phyloP scores from a whole-genome alignment of 257 asterid genomes.

The Lithospermum erythrorhizon region DNA sequence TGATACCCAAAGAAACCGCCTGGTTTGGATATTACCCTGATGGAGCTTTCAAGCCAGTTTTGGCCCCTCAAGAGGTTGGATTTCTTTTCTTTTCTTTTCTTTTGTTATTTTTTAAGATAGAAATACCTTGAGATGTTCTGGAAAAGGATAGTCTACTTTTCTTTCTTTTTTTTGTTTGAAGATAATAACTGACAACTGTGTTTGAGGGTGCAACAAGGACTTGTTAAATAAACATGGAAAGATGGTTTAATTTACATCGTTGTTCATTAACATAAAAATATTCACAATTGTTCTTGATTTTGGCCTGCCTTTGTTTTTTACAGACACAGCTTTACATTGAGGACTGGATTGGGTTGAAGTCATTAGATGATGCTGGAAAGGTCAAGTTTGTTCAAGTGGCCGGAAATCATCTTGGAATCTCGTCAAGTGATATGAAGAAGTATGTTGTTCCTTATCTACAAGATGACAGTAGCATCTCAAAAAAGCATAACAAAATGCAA shows the following conservation, averaged over 20 bases:
- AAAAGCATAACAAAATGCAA: neutral
- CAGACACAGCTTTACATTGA: slow-evolving; percentile 23
- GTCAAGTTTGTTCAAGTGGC: slow-evolving; percentile 14
- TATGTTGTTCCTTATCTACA: slow-evolving; percentile 16
- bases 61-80: slow-evolving; percentile 68
- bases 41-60: slow-evolving; percentile 60
- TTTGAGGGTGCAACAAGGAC: too few relatives aligned
- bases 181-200: too few relatives aligned
- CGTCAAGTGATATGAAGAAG: slow-evolving; percentile 11
- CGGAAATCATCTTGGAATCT: slow-evolving; percentile 16
- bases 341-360: slow-evolving; percentile 17
- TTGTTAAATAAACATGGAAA: too few relatives aligned
- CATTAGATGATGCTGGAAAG: slow-evolving; percentile 23
- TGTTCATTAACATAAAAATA: too few relatives aligned
- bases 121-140: neutral
- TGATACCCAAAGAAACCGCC: slow-evolving; percentile 88
- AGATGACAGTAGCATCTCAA: neutral
- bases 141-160: neutral
- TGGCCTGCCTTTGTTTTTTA: neutral
- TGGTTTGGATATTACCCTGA: slow-evolving; percentile 97
- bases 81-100: too few relatives aligned
- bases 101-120: too few relatives aligned
- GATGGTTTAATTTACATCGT: too few relatives aligned
- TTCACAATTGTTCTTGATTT: neutral
- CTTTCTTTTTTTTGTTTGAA: too few relatives aligned